These are phyloP conservation scores for Pinus tabuliformis DNA, from an alignment of 75 land plant species.

Conservation along the genomic window DNA sequence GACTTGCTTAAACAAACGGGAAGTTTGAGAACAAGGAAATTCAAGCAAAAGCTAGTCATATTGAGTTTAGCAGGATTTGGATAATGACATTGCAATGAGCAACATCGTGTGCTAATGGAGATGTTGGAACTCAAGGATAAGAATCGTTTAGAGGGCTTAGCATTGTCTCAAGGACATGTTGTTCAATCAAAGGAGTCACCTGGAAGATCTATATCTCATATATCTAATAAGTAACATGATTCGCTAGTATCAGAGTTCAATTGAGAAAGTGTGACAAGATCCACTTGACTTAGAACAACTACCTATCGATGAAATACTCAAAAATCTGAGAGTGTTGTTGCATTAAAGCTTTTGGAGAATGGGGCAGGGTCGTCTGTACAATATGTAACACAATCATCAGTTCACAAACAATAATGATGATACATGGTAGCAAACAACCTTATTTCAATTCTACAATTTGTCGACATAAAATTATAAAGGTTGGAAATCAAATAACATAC, in stretches of 20 bases:
- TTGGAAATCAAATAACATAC: neutral
- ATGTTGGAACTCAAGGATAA: neutral
- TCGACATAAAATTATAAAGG: neutral
- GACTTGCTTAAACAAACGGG: constrained; percentile 7
- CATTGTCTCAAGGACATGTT: neutral
- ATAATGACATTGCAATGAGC: neutral
- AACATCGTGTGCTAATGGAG: neutral
- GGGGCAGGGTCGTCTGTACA: too few relatives aligned
- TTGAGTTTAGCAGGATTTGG: constrained; percentile 4
- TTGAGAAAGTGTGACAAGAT: too few relatives aligned
- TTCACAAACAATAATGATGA: too few relatives aligned
- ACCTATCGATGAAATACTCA: too few relatives aligned
- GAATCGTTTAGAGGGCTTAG: neutral
- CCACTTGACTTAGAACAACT: too few relatives aligned
- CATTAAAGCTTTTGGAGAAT: too few relatives aligned
- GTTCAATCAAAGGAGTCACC: neutral
- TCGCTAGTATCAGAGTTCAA: too few relatives aligned
- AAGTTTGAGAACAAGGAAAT: constrained; percentile 1
- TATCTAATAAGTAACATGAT: constrained; percentile 4
- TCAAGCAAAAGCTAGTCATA: constrained; percentile 6
- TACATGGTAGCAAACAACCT: neutral
- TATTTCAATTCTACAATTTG: neutral
- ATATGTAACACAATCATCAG: too few relatives aligned
- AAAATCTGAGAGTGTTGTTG: too few relatives aligned
- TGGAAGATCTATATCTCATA: neutral